Conservation (phyloP, 345 rosid genomes). For the Cardamine resedifolia region DNA sequence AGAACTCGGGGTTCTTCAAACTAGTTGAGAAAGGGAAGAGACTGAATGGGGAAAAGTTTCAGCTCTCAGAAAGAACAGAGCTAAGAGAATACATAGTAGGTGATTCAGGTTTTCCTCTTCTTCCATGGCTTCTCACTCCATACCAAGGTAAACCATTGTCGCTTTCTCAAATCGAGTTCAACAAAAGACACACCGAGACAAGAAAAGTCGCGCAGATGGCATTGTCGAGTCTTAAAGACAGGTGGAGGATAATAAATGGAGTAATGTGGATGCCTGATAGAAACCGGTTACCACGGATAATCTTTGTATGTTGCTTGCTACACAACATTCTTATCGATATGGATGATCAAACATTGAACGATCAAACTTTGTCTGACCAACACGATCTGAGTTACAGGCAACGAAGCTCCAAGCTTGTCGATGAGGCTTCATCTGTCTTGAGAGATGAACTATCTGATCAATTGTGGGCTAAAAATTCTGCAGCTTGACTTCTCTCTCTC, state of each 20-base stretch:
- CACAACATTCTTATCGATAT: conserved; percentile 66
- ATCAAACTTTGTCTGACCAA: conserved; percentile 43
- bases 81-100: conserved; percentile 62
- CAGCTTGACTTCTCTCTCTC: neutral
- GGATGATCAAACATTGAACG: conserved; percentile 52
- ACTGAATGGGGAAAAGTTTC: conserved; percentile 47
- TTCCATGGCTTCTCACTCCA: conserved; percentile 70
- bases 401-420: conserved; percentile 47
- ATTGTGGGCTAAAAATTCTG: conserved; percentile 38
- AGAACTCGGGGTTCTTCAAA: conserved; percentile 58
- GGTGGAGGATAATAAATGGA: conserved; percentile 73
- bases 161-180: conserved; percentile 49
- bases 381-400: conserved; percentile 56
- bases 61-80: conserved; percentile 44
- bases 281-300: conserved; percentile 60
- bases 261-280: conserved; percentile 80
- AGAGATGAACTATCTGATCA: conserved; percentile 54
- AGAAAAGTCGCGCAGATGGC: conserved; percentile 53
- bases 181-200: conserved; percentile 56
- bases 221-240: conserved; percentile 66
- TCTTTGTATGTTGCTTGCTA: conserved; percentile 69
- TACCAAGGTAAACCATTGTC: conserved; percentile 52
- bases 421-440: conserved; percentile 42
- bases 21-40: conserved; percentile 61
- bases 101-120: conserved; percentile 58